phyloP scores from a whole-genome alignment of 305 asterid species.

The Ilex paraguariensis region DNA sequence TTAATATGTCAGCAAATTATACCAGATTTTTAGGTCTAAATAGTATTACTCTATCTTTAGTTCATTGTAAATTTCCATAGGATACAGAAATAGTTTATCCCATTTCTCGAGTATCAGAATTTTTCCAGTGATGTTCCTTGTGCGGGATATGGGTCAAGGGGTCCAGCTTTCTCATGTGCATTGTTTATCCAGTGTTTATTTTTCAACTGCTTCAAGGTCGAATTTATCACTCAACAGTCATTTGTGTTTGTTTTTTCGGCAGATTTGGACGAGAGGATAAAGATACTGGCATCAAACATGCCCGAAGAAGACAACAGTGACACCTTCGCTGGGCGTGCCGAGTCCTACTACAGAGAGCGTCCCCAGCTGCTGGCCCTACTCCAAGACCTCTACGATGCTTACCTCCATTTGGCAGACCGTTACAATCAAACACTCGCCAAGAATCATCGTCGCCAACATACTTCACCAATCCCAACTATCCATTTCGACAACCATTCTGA shows the following conservation, averaged over 20 bases:
- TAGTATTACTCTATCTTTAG: no score
- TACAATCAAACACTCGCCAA: slow-evolving; percentile 75
- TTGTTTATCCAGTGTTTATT: slow-evolving; percentile 16
- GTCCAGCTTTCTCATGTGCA: background rate
- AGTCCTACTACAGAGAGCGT: slow-evolving; percentile 69
- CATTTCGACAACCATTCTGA: slow-evolving; percentile 21
- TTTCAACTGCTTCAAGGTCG: slow-evolving; percentile 5
- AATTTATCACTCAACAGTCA: slow-evolving; percentile 5
- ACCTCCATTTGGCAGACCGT: slow-evolving; percentile 81
- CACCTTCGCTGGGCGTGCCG: slow-evolving; percentile 68
- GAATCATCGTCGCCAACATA: slow-evolving; percentile 46
- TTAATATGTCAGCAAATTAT: no score
- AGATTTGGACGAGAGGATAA: slow-evolving; percentile 60
- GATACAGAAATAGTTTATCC: no score
- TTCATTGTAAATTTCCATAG: no score
- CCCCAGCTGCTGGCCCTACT: slow-evolving; percentile 74
- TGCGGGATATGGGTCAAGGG: background rate
- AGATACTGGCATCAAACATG: slow-evolving; percentile 28
- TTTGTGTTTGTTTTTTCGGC: background rate
- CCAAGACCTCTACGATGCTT: slow-evolving; percentile 70
- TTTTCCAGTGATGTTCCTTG: no score
- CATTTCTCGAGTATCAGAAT: no score
- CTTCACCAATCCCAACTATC: slow-evolving; percentile 43
- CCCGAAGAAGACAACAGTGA: slow-evolving; percentile 32
- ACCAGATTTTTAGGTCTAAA: no score